Evolutionary conservation across 495 filamentous ascomycete genomes (phyloP).

Genomic region (Hypoxylon lienhwacheense): DNA sequence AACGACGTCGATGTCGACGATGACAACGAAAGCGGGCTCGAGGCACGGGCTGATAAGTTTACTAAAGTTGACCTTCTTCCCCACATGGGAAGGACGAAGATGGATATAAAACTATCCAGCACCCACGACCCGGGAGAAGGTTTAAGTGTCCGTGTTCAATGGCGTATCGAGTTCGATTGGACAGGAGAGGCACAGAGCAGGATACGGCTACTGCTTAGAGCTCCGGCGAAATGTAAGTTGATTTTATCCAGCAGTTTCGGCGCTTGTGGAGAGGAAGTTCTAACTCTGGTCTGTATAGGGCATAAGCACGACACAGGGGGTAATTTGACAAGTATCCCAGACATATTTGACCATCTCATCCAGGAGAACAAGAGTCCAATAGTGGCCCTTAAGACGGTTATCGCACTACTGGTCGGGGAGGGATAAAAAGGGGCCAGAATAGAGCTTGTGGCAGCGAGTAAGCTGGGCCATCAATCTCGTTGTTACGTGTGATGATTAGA

Average conservation of each 20-base stretch:
- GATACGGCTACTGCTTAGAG: conserved; percentile 48
- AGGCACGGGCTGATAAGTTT: conserved; percentile 18
- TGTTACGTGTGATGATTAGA: conserved; percentile 4
- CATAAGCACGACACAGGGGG: conserved; percentile 52
- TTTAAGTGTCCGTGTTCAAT: conserved; percentile 50
- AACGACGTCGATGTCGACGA: no score
- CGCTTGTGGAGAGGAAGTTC: conserved; percentile 8
- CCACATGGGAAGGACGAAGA: conserved; percentile 47
- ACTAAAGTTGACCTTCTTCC: conserved; percentile 39
- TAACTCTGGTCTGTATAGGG: conserved; percentile 48
- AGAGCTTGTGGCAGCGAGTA: not conserved
- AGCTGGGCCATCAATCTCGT: not conserved
- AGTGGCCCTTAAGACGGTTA: conserved; percentile 54
- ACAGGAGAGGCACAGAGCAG: conserved; percentile 61
- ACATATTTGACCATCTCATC: conserved; percentile 55
- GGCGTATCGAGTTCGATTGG: conserved; percentile 64
- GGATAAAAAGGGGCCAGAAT: conserved; percentile 1
- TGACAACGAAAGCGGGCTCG: conserved; percentile 6
- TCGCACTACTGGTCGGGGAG: conserved; percentile 54
- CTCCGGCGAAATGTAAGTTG: conserved; percentile 57
- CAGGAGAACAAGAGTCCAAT: conserved; percentile 53
- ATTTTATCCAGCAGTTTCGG: not conserved
- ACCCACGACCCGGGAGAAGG: conserved; percentile 16
- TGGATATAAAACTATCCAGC: conserved; percentile 45
- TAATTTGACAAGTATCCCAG: conserved; percentile 52